phyloP scores from a whole-genome alignment of 257 asterid genomes.

The Asclepias syriaca region DNA sequence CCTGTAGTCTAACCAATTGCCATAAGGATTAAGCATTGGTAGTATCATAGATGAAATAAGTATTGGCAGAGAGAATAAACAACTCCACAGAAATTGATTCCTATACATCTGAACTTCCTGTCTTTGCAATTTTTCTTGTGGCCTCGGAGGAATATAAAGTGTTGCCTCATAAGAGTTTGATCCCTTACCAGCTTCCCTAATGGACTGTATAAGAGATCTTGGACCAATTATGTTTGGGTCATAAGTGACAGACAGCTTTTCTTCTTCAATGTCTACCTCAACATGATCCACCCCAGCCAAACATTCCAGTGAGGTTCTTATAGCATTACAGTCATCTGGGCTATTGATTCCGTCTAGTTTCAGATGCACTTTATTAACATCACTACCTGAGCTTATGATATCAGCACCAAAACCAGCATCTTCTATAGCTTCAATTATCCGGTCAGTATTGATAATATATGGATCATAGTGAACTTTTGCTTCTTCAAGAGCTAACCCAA shows the following conservation, averaged over 20 bases:
- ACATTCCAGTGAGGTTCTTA: conserved; percentile 50
- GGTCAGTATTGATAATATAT: conserved; percentile 50
- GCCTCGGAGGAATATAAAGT: conserved; percentile 69
- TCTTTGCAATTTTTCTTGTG: conserved; percentile 65
- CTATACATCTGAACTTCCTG: conserved; percentile 59
- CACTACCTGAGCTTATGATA: conserved; percentile 72
- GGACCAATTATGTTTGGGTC: conserved; percentile 88
- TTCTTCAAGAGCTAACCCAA: conserved; percentile 98
- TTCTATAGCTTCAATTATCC: conserved; percentile 62
- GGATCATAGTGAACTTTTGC: conserved; percentile 97
- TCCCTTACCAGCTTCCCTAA: conserved; percentile 59
- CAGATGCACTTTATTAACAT: conserved; percentile 63
- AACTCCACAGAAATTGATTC: conserved; percentile 82
- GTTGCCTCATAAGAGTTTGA: conserved; percentile 53
- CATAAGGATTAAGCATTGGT: conserved; percentile 93
- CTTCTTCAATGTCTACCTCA: conserved; percentile 51
- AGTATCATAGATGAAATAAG: conserved; percentile 79
- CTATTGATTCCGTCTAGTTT: conserved; percentile 63
- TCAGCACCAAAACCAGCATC: conserved; percentile 96
- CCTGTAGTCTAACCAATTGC: conserved; percentile 83
- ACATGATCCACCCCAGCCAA: conserved; percentile 80
- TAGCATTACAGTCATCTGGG: conserved; percentile 45
- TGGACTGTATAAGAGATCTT: conserved; percentile 71
- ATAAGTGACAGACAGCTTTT: conserved; percentile 50
- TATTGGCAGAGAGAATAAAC: conserved; percentile 81